These are phyloP conservation scores for Apiotrichum mycotoxinovorans DNA, from an alignment of 1,284 basidiomycete genomes.

Conservation along the genomic window DNA sequence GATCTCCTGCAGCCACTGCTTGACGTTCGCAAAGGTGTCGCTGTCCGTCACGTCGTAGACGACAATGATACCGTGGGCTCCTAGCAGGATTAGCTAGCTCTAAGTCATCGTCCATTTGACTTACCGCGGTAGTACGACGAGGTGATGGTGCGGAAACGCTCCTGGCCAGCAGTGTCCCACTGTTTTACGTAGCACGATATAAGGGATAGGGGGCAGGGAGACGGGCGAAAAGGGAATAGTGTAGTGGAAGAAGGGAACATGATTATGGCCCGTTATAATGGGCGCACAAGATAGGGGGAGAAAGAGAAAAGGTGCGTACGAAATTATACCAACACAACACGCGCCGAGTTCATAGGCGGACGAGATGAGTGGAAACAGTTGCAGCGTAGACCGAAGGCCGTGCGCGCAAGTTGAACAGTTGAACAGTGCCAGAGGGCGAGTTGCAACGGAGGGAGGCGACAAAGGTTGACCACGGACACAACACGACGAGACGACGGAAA, in stretches of 20 bases:
- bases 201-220: conserved; percentile 19
- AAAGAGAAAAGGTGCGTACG: conserved; percentile 21
- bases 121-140: conserved; percentile 83
- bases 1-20: conserved; percentile 99
- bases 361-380: conserved; percentile 7
- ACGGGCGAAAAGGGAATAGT: conserved; percentile 13
- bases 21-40: conserved; percentile 84
- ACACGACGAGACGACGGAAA: too few species aligned
- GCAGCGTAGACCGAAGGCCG: conserved; percentile 7
- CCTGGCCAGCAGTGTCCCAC: conserved; percentile 99
- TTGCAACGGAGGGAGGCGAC: conserved; percentile 1
- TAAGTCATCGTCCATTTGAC: background rate
- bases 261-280: conserved; percentile 2
- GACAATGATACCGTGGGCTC: conserved; percentile 95
- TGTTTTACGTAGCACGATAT: conserved; percentile 45
- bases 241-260: conserved; percentile 13
- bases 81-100: conserved; percentile 36
- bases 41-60: conserved; percentile 99
- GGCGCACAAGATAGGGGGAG: background rate
- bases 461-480: background rate
- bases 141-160: conserved; percentile 96
- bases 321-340: conserved; percentile 23
- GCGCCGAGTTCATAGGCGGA: conserved; percentile 30
- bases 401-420: conserved; percentile 3
- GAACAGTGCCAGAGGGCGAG: conserved; percentile 2